phyloP scores from a whole-genome alignment of 1,139 yeast species.

The Entelexis paramagnoliae region DNA sequence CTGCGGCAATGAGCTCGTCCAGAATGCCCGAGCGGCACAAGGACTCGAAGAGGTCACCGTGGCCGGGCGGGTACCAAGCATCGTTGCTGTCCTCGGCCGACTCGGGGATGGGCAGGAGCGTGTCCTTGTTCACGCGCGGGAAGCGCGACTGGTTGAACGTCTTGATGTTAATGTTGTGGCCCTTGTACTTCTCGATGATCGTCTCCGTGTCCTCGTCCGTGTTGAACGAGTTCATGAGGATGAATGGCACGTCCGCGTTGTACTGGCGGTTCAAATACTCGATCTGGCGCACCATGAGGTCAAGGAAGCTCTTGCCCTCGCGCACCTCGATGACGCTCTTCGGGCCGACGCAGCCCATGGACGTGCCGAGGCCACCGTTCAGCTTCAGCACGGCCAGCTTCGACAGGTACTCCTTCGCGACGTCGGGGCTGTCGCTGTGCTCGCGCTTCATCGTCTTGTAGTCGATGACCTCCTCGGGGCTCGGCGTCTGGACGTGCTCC shows the following conservation, averaged over 20 bases:
- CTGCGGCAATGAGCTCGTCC: constrained; percentile 81
- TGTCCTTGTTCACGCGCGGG: constrained; percentile 92
- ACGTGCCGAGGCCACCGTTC: constrained; percentile 97
- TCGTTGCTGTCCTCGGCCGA: constrained; percentile 63
- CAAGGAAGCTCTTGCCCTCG: constrained; percentile 95
- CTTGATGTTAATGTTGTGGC: constrained; percentile 88
- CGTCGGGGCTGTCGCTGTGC: constrained; percentile 20
- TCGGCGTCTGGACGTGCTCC: constrained; percentile 92
- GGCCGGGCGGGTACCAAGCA: constrained; percentile 98
- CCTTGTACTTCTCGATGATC: constrained; percentile 91
- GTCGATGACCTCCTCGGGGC: constrained; percentile 75
- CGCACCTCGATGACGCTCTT: constrained; percentile 96
- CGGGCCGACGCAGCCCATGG: constrained; percentile 99
- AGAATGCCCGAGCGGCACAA: constrained; percentile 83
- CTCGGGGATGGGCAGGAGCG: constrained; percentile 87
- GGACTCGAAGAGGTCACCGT: constrained; percentile 93
- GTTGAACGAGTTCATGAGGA: constrained; percentile 96
- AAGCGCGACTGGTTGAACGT: constrained; percentile 95
- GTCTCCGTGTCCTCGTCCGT: constrained; percentile 93
- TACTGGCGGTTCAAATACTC: constrained; percentile 87
- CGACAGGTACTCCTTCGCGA: constrained; percentile 44
- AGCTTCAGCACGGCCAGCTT: constrained; percentile 91
- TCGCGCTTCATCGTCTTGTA: constrained; percentile 42
- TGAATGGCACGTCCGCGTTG: constrained; percentile 88
- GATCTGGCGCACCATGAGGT: constrained; percentile 89